Conservation (phyloP, 2,329 filamentous ascomycete genomes). For the Emericellopsis atlantica region DNA sequence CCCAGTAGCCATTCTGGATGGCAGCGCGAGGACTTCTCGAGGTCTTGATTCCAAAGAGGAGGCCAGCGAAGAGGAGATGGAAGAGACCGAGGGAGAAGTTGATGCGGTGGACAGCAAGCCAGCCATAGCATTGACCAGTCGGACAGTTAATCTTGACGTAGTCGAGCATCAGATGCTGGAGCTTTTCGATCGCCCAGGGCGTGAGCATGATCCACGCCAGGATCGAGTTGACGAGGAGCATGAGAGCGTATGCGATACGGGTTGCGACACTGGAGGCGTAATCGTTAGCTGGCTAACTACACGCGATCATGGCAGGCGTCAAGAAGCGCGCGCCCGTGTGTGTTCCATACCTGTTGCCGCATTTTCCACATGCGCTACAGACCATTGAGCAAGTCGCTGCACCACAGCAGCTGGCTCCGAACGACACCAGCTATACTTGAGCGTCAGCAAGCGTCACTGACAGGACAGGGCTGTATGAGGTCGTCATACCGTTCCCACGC, state of each 20-base stretch:
- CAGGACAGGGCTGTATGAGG: constrained; percentile 4
- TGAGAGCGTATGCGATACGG: constrained; percentile 88
- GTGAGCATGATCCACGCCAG: constrained; percentile 99
- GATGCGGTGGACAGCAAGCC: constrained; percentile 92
- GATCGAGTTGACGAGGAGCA: constrained; percentile 93
- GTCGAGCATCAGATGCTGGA: constrained; percentile 83
- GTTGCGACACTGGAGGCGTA: constrained; percentile 64
- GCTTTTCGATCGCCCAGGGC: constrained; percentile 92
- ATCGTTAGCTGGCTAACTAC: neutral
- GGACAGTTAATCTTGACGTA: constrained; percentile 93
- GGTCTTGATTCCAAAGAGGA: constrained; percentile 76
- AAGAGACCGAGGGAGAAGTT: constrained; percentile 95
- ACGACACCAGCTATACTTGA: constrained; percentile 51
- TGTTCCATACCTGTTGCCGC: constrained; percentile 67
- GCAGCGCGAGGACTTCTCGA: constrained; percentile 79
- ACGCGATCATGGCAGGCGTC: neutral
- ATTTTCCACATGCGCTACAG: constrained; percentile 92
- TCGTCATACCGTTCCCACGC: constrained; percentile 59
- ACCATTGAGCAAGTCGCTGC: constrained; percentile 94
- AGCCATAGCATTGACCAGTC: constrained; percentile 84
- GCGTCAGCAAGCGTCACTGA: neutral
- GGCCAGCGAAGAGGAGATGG: constrained; percentile 72
- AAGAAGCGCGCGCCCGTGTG: neutral
- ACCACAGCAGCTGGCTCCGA: constrained; percentile 85
- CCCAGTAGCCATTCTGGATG: constrained; percentile 98